Evolutionary conservation across 164 flowering plant species (phyloP).

Genomic region (Nymphaea colorata): DNA sequence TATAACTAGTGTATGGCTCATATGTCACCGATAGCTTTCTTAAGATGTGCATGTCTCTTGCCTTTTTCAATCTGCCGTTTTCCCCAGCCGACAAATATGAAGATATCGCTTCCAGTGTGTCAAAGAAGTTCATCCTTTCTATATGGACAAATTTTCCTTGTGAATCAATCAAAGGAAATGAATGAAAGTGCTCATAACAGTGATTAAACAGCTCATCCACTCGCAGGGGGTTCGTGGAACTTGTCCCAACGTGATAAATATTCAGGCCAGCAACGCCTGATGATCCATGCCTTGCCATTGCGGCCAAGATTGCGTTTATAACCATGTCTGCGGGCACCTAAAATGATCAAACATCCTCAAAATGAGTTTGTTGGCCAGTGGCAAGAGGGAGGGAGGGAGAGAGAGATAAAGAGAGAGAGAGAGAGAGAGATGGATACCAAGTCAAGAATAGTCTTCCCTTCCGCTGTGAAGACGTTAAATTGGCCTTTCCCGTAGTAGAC

Average conservation of each 20-base stretch:
- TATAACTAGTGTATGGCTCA: background rate
- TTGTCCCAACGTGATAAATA: constrained; percentile 74
- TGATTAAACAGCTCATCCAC: constrained; percentile 43
- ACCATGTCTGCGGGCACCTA: constrained; percentile 97
- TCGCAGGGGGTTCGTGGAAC: constrained; percentile 66
- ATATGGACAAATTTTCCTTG: constrained; percentile 55
- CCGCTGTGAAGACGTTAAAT: constrained; percentile 68
- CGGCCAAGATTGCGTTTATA: constrained; percentile 81
- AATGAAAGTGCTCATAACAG: constrained; percentile 46
- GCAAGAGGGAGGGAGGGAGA: too few relatives aligned
- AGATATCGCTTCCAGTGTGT: constrained; percentile 64
- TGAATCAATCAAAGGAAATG: constrained; percentile 48
- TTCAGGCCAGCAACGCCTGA: constrained; percentile 38
- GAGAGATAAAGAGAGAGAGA: too few relatives aligned
- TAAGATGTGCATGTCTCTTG: too few relatives aligned
- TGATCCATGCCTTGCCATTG: constrained; percentile 77
- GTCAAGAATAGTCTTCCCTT: constrained; percentile 21
- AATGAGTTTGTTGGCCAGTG: too few relatives aligned
- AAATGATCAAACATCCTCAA: background rate
- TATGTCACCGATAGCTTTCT: background rate
- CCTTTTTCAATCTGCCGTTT: too few relatives aligned
- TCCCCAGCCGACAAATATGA: constrained; percentile 41
- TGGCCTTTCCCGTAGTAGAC: constrained; percentile 86
- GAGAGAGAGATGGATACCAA: too few relatives aligned
- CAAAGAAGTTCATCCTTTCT: constrained; percentile 52